These are phyloP conservation scores for Moniliella sp. DNA, from an alignment of 1,284 basidiomycete species.

Conservation along the genomic window DNA sequence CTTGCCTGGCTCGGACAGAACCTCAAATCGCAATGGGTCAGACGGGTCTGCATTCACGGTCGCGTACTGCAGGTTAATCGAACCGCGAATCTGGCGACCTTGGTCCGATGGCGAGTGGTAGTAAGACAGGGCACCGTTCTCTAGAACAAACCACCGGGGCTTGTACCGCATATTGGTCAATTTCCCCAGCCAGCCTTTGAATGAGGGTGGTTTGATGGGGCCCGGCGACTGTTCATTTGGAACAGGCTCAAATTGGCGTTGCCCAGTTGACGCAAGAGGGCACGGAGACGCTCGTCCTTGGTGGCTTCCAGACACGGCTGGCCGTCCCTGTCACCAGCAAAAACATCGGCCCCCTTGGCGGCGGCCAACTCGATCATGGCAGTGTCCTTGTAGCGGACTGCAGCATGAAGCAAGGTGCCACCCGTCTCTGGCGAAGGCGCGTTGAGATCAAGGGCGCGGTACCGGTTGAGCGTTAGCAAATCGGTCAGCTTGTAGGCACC, in stretches of 20 bases:
- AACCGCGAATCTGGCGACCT: constrained; percentile 60
- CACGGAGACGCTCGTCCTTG: constrained; percentile 53
- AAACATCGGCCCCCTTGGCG: constrained; percentile 68
- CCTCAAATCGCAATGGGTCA: constrained; percentile 59
- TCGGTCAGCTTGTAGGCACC: constrained; percentile 47
- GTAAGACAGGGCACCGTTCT: constrained; percentile 52
- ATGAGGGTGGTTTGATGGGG: constrained; percentile 14
- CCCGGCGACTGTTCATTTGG: constrained; percentile 37
- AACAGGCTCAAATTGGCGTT: constrained; percentile 14
- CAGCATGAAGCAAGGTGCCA: constrained; percentile 63
- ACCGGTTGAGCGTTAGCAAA: constrained; percentile 29
- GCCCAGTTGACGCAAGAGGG: constrained; percentile 53
- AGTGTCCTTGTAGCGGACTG: constrained; percentile 59
- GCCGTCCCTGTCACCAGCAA: constrained; percentile 59
- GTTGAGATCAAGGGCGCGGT: constrained; percentile 20
- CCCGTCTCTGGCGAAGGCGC: constrained; percentile 36
- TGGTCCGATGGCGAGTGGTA: constrained; percentile 84
- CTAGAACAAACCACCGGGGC: constrained; percentile 79
- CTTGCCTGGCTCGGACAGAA: constrained; percentile 41
- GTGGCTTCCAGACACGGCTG: constrained; percentile 52
- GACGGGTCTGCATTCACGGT: constrained; percentile 31
- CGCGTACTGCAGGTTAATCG: constrained; percentile 67
- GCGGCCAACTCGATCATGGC: constrained; percentile 61
- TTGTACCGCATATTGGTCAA: constrained; percentile 80
- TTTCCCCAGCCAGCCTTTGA: constrained; percentile 43